Base-by-base conservation (phyloP, 1,284 basidiomycete species). In the Lentinus polychrous region DNA sequence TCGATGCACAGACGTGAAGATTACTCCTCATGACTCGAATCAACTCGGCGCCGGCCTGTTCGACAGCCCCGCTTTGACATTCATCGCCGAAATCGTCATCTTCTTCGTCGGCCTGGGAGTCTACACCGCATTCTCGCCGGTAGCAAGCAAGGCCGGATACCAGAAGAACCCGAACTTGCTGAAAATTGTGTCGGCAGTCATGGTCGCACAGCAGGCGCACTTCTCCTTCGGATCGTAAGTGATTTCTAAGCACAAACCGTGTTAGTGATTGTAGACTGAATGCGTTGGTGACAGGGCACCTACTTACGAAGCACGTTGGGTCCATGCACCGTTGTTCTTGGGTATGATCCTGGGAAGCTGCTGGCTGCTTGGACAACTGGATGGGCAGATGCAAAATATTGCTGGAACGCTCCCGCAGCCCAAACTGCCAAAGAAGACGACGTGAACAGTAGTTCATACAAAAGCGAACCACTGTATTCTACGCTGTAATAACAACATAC, bases 201-300 rank as follows among this genome's bases (percentile, higher is more conserved):
- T 65, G 47, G 32, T 62, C 35, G 49, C 57, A 11, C 56, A 60
- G 46, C 61, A 65, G 50, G 61, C 60, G 10, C 54, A 61, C 34
- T 63, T 66, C 51, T 61, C 60, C 45, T 64, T 63, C 44, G 57
- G 57, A 38, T 49, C 55, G 61, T 60, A 41, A 59, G 61, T 60
- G 20, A n/a, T n/a, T 27, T 4, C 35, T 12, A 37, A 7, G 18
- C 14, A 14, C 35, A 37, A 14, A 8, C 22, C 14, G 11, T 15
- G 11, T 20, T 27, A 17, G n/a, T n/a, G 45, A 14, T 24, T 17
- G 33, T 7, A 23, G 18, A 14, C 27, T 27, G 14, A 14, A 15
- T 39, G 20, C 39, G 24, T 34, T 43, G 24, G 35, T 33, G 22
- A 5, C 40, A 64, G 58, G 12, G 59, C 58, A 22, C 64, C 62